Evolutionary conservation across 2,329 filamentous ascomycete genomes (phyloP).

Genomic region (Cladosporium austrohemisphaericum): DNA sequence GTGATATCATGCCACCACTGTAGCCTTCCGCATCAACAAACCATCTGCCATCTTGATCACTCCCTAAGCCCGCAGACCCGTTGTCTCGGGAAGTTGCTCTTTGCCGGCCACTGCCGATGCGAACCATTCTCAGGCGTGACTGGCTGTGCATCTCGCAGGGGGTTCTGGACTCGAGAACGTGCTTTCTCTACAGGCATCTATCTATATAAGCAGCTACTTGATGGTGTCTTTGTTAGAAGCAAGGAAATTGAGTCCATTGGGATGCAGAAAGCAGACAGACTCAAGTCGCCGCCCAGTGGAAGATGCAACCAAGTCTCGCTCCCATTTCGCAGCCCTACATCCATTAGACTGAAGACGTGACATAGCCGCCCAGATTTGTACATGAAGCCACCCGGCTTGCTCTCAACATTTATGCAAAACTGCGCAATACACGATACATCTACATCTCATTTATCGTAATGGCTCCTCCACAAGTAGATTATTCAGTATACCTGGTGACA

Average conservation of each 20-base stretch:
- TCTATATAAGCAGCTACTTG: no score
- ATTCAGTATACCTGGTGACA: slow-evolving; percentile 85
- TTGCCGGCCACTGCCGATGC: slow-evolving; percentile 7
- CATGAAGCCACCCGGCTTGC: not conserved
- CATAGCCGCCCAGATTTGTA: slow-evolving; percentile 5
- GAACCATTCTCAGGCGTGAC: slow-evolving; percentile 14
- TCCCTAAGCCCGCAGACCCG: not conserved
- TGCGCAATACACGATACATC: not conserved
- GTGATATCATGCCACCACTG: not conserved
- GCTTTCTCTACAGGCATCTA: no score
- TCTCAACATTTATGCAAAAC: slow-evolving; percentile 28
- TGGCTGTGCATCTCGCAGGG: no score
- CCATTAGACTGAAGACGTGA: no score
- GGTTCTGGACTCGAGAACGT: no score
- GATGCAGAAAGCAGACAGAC: no score
- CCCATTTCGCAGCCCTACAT: no score
- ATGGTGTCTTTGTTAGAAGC: no score
- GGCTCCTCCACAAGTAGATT: slow-evolving; percentile 53
- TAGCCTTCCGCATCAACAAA: not conserved
- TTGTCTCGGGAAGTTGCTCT: slow-evolving; percentile 2
- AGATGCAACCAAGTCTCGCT: no score
- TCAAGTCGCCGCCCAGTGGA: no score
- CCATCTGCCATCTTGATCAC: not conserved
- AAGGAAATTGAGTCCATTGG: no score
- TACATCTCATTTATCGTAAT: slow-evolving; percentile 12